Conservation (phyloP, 768 basidiomycete species). For the Coprinopsis cinerea region DNA sequence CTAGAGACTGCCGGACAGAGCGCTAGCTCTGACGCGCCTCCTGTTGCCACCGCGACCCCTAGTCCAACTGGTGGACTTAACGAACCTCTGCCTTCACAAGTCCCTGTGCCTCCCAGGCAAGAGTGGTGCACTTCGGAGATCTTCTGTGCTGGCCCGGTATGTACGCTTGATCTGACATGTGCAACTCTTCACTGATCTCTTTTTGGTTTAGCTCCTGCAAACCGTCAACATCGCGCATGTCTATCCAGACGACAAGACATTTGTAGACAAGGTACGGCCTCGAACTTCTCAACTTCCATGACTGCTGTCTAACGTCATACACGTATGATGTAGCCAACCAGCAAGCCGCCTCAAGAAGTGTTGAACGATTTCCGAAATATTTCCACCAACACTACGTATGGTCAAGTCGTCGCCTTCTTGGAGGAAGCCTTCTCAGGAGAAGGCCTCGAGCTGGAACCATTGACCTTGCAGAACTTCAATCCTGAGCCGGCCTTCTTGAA, state of each 20-base stretch:
- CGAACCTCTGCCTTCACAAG: slow-evolving; percentile 58
- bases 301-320: too few species aligned
- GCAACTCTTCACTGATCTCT: slow-evolving; percentile 11
- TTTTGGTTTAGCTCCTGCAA: slow-evolving; percentile 64
- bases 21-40: slow-evolving; percentile 12
- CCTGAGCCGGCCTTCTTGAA: slow-evolving; percentile 59
- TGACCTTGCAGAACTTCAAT: slow-evolving; percentile 57
- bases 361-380: slow-evolving; percentile 61
- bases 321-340: slow-evolving; percentile 56
- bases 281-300: too few species aligned
- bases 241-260: slow-evolving; percentile 80
- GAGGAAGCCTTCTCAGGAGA: slow-evolving; percentile 77
- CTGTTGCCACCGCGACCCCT: slow-evolving; percentile 56
- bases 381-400: slow-evolving; percentile 49
- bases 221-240: slow-evolving; percentile 74
- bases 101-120: slow-evolving; percentile 59
- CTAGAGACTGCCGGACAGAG: slow-evolving; percentile 2
- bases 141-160: slow-evolving; percentile 73
- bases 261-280: slow-evolving; percentile 67
- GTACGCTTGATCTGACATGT: slow-evolving; percentile 17
- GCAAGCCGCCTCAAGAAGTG: slow-evolving; percentile 56
- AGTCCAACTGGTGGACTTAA: slow-evolving; percentile 52
- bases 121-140: slow-evolving; percentile 72
- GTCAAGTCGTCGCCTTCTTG: slow-evolving; percentile 61
- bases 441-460: slow-evolving; percentile 72